Conservation (phyloP, 345 rosid species). For the Atalantia buxifolia region DNA sequence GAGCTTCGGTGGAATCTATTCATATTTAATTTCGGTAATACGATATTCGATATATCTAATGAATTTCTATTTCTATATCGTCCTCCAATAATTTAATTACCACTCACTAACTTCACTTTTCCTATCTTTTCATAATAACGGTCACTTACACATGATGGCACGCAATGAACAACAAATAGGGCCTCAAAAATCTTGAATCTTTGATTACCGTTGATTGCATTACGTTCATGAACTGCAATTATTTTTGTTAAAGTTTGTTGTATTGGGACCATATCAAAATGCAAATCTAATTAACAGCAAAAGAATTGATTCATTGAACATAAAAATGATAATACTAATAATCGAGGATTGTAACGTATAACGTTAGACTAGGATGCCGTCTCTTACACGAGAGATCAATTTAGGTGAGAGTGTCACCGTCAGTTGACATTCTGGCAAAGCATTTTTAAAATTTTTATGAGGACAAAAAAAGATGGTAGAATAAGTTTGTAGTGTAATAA, state of each 20-base stretch:
- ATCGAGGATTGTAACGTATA: too few relatives aligned
- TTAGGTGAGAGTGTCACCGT: not conserved
- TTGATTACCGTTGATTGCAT: not conserved
- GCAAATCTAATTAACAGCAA: too few relatives aligned
- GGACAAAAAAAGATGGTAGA: not conserved
- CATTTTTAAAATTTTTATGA: not conserved
- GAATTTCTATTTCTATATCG: not conserved
- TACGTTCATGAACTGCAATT: not conserved
- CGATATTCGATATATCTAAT: not conserved
- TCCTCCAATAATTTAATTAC: not conserved
- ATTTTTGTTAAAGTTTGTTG: too few relatives aligned
- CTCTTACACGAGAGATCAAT: not conserved
- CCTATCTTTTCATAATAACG: not conserved
- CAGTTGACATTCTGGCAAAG: too few relatives aligned
- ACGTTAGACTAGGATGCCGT: not conserved
- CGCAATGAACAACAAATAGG: not conserved
- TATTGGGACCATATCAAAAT: too few relatives aligned
- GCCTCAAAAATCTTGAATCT: not conserved
- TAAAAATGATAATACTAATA: too few relatives aligned
- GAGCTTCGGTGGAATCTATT: conserved; percentile 34
- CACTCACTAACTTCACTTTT: not conserved
- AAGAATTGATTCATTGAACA: too few relatives aligned
- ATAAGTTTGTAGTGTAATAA: not conserved
- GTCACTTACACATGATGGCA: not conserved
- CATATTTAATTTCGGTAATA: not conserved